These are phyloP conservation scores for Dalbergia cochinchinensis DNA, from an alignment of 306 rosid species.

Conservation along the genomic window DNA sequence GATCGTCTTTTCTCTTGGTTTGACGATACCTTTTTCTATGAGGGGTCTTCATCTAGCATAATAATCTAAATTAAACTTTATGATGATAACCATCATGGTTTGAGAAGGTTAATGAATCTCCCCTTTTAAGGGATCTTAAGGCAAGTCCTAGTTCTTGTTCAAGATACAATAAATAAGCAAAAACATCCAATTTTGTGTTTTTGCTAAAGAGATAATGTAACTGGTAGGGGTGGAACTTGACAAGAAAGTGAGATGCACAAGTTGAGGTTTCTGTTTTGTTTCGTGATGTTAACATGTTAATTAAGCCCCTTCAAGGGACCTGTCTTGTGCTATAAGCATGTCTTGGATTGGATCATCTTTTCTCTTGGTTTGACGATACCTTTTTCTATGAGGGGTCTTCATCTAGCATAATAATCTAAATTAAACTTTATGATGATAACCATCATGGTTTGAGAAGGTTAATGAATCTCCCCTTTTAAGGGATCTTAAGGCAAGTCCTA, in stretches of 20 bases:
- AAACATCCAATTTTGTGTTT: constrained; percentile 17
- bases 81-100: constrained; percentile 40
- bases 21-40: constrained; percentile 46
- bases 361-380: constrained; percentile 44
- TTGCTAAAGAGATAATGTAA: constrained; percentile 23
- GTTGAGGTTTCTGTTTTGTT: constrained; percentile 38
- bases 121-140: constrained; percentile 31
- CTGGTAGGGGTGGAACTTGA: constrained; percentile 9
- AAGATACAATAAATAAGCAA: too few relatives aligned
- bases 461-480: constrained; percentile 26
- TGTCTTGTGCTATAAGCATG: constrained; percentile 47
- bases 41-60: constrained; percentile 50
- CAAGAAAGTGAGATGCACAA: constrained; percentile 38
- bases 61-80: constrained; percentile 36
- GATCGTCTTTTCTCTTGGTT: constrained; percentile 36
- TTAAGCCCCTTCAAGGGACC: constrained; percentile 48
- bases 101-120: constrained; percentile 33
- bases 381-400: constrained; percentile 53
- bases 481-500: constrained; percentile 28
- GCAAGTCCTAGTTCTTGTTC: constrained; percentile 27
- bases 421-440: constrained; percentile 36
- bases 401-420: constrained; percentile 37
- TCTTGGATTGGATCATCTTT: constrained; percentile 24
- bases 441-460: constrained; percentile 44
- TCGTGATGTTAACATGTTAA: constrained; percentile 42